Percentiles rank a stretch among this genome's conserved stretches.
Evolutionary conservation across 441 rosid genomes (phyloP).

Genomic region (Euphorbia schlechtendalii): DNA sequence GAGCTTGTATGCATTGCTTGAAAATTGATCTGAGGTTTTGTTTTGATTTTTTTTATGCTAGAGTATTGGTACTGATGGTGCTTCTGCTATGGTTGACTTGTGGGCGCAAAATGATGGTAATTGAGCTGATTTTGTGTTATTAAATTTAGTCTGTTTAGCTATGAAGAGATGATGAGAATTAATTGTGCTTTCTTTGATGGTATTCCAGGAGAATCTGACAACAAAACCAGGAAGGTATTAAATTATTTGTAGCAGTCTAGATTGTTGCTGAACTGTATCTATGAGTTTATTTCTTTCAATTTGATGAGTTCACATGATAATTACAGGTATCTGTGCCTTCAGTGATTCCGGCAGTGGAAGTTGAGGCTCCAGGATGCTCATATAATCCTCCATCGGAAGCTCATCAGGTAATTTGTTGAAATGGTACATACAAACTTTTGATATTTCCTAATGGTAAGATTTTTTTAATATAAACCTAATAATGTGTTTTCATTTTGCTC

Average conservation of each 20-base stretch:
- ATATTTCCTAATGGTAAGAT: too few species aligned
- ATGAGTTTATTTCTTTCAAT: not conserved
- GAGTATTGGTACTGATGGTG: constrained; percentile 32
- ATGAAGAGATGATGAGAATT: not conserved
- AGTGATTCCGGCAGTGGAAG: constrained; percentile 75
- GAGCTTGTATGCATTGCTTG: not conserved
- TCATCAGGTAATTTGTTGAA: constrained; percentile 50
- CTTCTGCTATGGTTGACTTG: constrained; percentile 48
- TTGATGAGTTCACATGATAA: not conserved
- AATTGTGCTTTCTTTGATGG: not conserved
- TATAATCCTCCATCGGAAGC: constrained; percentile 70
- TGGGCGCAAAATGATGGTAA: constrained; percentile 55
- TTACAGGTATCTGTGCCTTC: constrained; percentile 43
- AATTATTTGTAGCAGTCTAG: not conserved
- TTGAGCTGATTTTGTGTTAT: too few species aligned
- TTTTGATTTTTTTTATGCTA: not conserved
- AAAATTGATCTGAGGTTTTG: constrained; percentile 16
- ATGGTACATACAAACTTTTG: too few species aligned
- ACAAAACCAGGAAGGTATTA: constrained; percentile 43
- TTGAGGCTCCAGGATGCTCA: constrained; percentile 89
- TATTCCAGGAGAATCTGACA: constrained; percentile 40
- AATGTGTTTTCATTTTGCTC: too few species aligned
- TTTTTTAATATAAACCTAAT: too few species aligned
- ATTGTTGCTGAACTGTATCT: not conserved
- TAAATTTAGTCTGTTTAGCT: too few species aligned